Base-by-base conservation (phyloP, 1,284 basidiomycete species). In the Ceratobasidium sp. region DNA sequence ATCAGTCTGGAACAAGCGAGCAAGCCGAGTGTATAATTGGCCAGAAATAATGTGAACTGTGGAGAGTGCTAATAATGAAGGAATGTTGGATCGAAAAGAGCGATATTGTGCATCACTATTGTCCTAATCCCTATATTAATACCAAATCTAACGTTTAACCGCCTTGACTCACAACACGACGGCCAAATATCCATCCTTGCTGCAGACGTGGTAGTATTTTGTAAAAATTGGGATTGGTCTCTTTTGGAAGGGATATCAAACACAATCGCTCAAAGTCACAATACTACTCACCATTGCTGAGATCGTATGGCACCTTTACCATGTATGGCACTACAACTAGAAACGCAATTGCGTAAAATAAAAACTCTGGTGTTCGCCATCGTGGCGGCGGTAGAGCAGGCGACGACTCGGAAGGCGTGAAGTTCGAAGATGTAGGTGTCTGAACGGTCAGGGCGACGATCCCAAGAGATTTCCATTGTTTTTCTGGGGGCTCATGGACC, bases 361-460 rank as follows among this genome's bases (percentile, higher is more conserved):
- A 84, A 84, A 98, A 98, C 82, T 98, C 97, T 19, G 84, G 82
- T 0, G 94, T 93, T 59, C 82, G 83, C 97, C 96, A 98, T 83
- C 92, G 81, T 34, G 89, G 77, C 1, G 83, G 83, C 6, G 82
- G 81, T 56, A 56, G 75, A 79, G 80, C 27, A 73, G 61, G 74
- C 76, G 75, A 63, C 76, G 79, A 79, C 76, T 74, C 75, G 19
- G 58, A 76, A 29, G 71, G 81, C 53, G 61, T 54, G 65, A 78
- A 81, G n/a, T 27, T 69, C 72, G 80, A 80, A 0, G 84, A 82
- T 22, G 83, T 79, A 3, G 88, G 85, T 31, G 86, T 84, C 65
- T 86, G 80, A 3, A 89, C 83, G 0, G 88, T 89, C 16, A 88
- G 62, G 4, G 73, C 72, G 54, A 76, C 68, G 56, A 77, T 66